These are phyloP conservation scores for Aspergillus cavernicola DNA, from an alignment of 495 filamentous ascomycete species.

Conservation along the genomic window DNA sequence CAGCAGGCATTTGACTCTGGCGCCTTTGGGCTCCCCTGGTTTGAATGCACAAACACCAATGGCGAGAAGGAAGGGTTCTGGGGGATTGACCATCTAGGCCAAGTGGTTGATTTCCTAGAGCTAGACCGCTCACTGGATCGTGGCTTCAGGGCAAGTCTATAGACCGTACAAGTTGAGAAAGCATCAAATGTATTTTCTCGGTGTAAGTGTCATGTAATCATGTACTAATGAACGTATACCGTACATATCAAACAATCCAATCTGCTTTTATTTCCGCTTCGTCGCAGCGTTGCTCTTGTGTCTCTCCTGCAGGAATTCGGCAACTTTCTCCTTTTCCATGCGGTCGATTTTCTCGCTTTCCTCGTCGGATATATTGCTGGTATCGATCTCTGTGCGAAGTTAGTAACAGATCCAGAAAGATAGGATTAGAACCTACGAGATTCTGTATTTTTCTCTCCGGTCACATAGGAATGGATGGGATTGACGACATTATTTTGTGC, in stretches of 20 bases:
- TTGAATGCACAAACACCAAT: slow-evolving; percentile 56
- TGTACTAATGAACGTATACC: not conserved
- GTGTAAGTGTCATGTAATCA: not conserved
- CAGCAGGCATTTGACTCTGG: slow-evolving; percentile 55
- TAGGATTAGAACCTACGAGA: not conserved
- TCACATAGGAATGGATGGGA: not conserved
- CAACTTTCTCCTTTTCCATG: slow-evolving; percentile 27
- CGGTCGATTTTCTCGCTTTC: slow-evolving; percentile 24
- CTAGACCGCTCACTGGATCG: slow-evolving; percentile 38
- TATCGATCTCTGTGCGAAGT: not conserved
- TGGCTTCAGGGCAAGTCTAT: slow-evolving; percentile 31
- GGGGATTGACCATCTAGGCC: slow-evolving; percentile 67
- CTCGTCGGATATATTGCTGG: not conserved
- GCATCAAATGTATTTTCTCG: not conserved
- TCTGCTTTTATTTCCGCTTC: slow-evolving; percentile 1
- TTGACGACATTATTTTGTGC: slow-evolving; percentile 1
- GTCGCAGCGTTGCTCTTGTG: slow-evolving; percentile 22
- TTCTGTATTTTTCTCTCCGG: not conserved
- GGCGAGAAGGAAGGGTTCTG: slow-evolving; percentile 63
- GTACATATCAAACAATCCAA: not conserved
- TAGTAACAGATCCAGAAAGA: not conserved
- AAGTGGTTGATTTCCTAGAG: slow-evolving; percentile 59
- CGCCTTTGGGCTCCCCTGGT: slow-evolving; percentile 72
- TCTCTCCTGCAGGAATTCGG: slow-evolving; percentile 31
- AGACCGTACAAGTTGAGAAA: no score